These are phyloP conservation scores for Boehmeria nivea DNA, from an alignment of 306 rosid species.

Conservation along the genomic window DNA sequence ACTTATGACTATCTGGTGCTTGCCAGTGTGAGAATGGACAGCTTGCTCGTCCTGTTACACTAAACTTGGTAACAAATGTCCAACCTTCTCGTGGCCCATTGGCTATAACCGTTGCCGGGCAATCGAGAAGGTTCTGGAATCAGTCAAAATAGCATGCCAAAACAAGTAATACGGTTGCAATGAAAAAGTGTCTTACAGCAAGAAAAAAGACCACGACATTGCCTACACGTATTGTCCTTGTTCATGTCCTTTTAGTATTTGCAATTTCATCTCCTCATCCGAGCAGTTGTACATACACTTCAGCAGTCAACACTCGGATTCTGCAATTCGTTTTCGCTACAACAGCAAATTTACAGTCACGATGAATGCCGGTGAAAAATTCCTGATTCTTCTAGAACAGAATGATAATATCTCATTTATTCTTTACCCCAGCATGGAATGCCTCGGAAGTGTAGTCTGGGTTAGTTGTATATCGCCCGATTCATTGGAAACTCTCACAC, in stretches of 20 bases:
- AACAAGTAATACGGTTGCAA: constrained; percentile 34
- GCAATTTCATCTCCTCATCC: constrained; percentile 25
- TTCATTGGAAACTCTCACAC: constrained; percentile 22
- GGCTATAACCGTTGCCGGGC: background rate
- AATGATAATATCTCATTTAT: constrained; percentile 41
- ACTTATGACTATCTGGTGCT: background rate
- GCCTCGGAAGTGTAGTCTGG: constrained; percentile 38
- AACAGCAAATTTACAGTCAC: constrained; percentile 20
- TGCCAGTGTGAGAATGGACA: background rate
- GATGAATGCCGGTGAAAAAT: constrained; percentile 16
- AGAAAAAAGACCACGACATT: constrained; percentile 20
- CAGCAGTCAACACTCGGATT: constrained; percentile 34
- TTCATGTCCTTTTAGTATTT: constrained; percentile 30
- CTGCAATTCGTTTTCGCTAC: constrained; percentile 36
- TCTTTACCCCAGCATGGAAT: constrained; percentile 27
- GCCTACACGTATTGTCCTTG: constrained; percentile 30
- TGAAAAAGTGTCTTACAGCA: constrained; percentile 22
- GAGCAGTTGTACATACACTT: constrained; percentile 31
- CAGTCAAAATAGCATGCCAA: background rate
- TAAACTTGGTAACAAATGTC: background rate
- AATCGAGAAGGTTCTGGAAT: background rate
- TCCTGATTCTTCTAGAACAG: constrained; percentile 37
- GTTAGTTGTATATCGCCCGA: constrained; percentile 47
- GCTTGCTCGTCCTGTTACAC: background rate
- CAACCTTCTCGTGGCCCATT: background rate